Percentiles rank a stretch among this genome's conserved stretches.
These are phyloP conservation scores for Phascolomyces articulosus DNA, from an alignment of 371 early-diverging fungal genomes.

Conservation along the genomic window DNA sequence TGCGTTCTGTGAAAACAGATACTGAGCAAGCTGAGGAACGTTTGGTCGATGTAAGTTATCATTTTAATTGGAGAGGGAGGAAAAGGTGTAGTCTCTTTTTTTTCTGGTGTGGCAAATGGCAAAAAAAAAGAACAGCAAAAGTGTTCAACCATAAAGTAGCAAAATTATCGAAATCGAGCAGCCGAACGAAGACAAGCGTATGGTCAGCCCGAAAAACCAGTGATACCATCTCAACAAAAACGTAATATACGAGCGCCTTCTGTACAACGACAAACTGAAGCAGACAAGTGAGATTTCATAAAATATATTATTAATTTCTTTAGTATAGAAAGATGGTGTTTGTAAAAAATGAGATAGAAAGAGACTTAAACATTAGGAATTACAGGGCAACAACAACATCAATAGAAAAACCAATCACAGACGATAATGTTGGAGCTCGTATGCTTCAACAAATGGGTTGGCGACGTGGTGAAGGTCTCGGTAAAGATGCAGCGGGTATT, in stretches of 20 bases:
- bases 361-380: not conserved
- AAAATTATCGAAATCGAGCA: constrained; percentile 68
- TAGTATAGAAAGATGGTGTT: not conserved
- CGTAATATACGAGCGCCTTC: not conserved
- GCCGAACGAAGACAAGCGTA: constrained; percentile 71
- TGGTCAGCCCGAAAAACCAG: constrained; percentile 49
- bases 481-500: constrained; percentile 44
- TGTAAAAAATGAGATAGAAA: not conserved
- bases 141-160: constrained; percentile 13
- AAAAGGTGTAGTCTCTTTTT: not conserved
- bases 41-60: constrained; percentile 27
- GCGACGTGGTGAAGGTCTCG: constrained; percentile 49
- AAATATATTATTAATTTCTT: not conserved
- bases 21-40: constrained; percentile 26
- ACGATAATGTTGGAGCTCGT: constrained; percentile 44
- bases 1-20: constrained; percentile 23
- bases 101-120: constrained; percentile 10
- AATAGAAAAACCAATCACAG: constrained; percentile 34
- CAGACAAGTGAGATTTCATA: not conserved
- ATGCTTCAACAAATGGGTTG: constrained; percentile 51
- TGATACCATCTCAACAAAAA: not conserved
- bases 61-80: not conserved
- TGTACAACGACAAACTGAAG: not conserved
- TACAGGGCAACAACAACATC: constrained; percentile 11
- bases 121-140: not conserved